phyloP scores from a whole-genome alignment of 208 protist species.

The Acanthamoeba culbertsoni region DNA sequence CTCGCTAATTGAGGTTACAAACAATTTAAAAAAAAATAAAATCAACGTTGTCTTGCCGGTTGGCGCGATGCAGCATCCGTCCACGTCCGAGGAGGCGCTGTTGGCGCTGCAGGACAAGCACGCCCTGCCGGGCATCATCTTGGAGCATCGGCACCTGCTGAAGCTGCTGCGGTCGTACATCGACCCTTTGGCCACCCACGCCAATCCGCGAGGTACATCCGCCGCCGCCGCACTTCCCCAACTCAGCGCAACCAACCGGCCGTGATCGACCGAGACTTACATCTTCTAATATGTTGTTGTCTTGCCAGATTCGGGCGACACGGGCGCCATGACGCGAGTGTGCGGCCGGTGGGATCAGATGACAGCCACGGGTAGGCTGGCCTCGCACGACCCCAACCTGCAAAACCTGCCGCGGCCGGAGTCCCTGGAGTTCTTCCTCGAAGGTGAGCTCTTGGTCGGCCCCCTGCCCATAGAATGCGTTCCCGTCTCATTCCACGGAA shows the following conservation, averaged over 20 bases:
- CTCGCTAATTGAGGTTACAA: too few species aligned
- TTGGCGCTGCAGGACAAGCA: neutral
- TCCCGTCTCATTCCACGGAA: neutral
- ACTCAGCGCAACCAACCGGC: too few species aligned
- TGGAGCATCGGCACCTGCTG: conserved; percentile 44
- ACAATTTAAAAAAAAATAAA: too few species aligned
- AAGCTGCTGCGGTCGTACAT: conserved; percentile 26
- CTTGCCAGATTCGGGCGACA: neutral
- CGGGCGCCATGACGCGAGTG: neutral
- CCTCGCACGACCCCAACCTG: conserved; percentile 42
- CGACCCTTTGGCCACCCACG: conserved; percentile 3
- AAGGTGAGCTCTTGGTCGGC: neutral
- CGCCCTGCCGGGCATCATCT: conserved; percentile 29
- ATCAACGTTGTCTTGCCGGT: neutral
- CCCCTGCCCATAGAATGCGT: neutral
- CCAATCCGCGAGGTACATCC: too few species aligned
- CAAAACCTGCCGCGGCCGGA: conserved; percentile 44
- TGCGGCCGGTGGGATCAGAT: neutral
- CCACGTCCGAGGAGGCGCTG: conserved; percentile 16
- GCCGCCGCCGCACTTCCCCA: too few species aligned
- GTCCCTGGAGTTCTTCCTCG: conserved; percentile 14
- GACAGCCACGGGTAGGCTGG: conserved; percentile 39
- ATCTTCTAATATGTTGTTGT: neutral
- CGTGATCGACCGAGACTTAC: neutral
- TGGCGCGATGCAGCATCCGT: neutral